These are phyloP conservation scores for Cichorium intybus DNA, from an alignment of 140 eudicot genomes.

Conservation along the genomic window DNA sequence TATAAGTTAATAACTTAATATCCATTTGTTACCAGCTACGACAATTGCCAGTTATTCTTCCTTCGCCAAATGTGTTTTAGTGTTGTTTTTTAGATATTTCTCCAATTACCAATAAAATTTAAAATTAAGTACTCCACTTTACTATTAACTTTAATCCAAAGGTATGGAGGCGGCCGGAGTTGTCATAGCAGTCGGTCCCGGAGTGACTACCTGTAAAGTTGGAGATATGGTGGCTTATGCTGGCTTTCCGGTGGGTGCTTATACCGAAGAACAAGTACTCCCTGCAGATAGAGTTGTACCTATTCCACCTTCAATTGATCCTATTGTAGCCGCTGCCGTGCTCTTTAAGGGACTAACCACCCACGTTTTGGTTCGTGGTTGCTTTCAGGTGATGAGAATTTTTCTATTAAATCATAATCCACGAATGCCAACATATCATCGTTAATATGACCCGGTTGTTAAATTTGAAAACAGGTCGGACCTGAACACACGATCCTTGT, in stretches of 20 bases:
- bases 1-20: no score
- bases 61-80: no score
- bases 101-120: no score
- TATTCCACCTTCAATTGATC: conserved; percentile 19
- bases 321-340: conserved; percentile 16
- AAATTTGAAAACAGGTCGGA: conserved; percentile 7
- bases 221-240: conserved; percentile 33
- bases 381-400: conserved; percentile 18
- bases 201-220: conserved; percentile 22
- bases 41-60: no score
- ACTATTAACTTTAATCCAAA: conserved; percentile 1
- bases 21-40: no score
- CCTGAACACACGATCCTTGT: conserved; percentile 24
- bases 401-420: not conserved
- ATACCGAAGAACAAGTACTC: conserved; percentile 25
- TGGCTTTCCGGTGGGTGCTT: conserved; percentile 15
- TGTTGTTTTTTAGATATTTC: no score
- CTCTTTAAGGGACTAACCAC: conserved; percentile 28
- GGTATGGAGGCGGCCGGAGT: conserved; percentile 32
- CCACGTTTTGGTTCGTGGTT: conserved; percentile 13
- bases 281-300: conserved; percentile 29
- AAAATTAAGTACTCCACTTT: no score
- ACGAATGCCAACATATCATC: not conserved
- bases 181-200: conserved; percentile 25
- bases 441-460: not conserved